A percentile compares a stretch with the other conserved stretches of the same genome.
These are phyloP conservation scores for Streptanthus diversifolius DNA, from an alignment of 345 rosid species.

Conservation along the genomic window DNA sequence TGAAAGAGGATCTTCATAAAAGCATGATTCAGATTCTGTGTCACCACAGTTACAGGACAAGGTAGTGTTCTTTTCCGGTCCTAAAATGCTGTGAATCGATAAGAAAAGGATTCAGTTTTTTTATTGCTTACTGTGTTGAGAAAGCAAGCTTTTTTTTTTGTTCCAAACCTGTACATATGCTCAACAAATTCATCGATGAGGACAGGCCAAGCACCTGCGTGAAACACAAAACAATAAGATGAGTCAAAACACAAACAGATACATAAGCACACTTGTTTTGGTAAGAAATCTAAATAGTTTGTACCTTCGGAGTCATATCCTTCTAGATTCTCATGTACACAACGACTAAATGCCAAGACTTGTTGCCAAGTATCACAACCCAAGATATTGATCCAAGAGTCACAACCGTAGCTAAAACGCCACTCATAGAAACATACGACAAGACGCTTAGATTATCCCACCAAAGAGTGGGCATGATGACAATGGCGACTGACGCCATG, in stretches of 20 bases:
- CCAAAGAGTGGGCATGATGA: constrained; percentile 45
- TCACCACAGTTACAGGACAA: constrained; percentile 57
- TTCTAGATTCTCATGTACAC: constrained; percentile 87
- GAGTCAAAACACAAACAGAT: not conserved
- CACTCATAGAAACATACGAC: constrained; percentile 49
- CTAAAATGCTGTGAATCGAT: constrained; percentile 45
- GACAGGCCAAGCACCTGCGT: constrained; percentile 99
- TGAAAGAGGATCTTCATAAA: constrained; percentile 56
- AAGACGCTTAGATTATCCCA: constrained; percentile 37
- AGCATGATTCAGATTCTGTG: constrained; percentile 47
- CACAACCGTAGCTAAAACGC: constrained; percentile 41
- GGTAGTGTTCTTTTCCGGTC: constrained; percentile 44
- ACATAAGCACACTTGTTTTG: not conserved
- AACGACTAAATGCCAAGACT: constrained; percentile 88
- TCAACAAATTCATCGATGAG: constrained; percentile 92
- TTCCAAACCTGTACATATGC: constrained; percentile 88
- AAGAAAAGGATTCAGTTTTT: not conserved
- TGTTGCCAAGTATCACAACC: constrained; percentile 95
- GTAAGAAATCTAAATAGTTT: not conserved
- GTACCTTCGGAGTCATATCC: constrained; percentile 98
- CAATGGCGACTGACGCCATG: constrained; percentile 28
- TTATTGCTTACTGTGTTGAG: not conserved
- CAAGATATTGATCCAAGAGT: constrained; percentile 39
- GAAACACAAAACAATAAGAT: not conserved
- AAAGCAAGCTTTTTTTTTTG: not conserved